Base-by-base conservation (phyloP, 345 rosid genomes). In the Firmiana major region DNA sequence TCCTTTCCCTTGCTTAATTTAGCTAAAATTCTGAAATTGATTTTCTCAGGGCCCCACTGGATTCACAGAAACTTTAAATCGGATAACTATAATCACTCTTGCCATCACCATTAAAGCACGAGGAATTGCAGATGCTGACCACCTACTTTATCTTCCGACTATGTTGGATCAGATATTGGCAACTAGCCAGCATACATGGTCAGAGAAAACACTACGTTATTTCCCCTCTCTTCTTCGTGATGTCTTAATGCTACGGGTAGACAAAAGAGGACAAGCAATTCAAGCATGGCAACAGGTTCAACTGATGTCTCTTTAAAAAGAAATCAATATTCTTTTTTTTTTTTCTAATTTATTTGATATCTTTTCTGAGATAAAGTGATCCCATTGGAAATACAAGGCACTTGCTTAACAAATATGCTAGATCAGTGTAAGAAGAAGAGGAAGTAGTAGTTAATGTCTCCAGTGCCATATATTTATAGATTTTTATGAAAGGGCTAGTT, bases 111-210 rank as follows among this genome's bases (percentile, higher is more conserved):
- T 93, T 74, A 96, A 93, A 86, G 93, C 99, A 60, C 95, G 99
- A 36, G 99, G 99, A 79, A 92, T 93, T 77, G 92, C 99, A 7
- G 98, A 96, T 85, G 97, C 99, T 81, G 99, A 96, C 80, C 98
- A 96, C 82, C 60, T 96, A 79, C 90, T 86, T 72, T 93, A 88
- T 85, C 89, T 96, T 80, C 99, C 87, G 83, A 88, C 89, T 46
- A 92, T 93, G 98, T 80, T 93, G 73, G 99, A 96, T 67, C 98
- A 93, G 74, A 86, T 96, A 82, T 83, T 96, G 77, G 93, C 92
- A 65, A 89, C 97, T 73, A 93, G 97, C 85, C 94, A 90, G 75
- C 99, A 96, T 83, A 87, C 92, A 19, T 96, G 99, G 99, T 96
- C 99, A 54, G 92, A 96, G 77, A 93, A 92, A 82, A 96, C 97